Percentiles rank a stretch among this genome's conserved stretches.
Evolutionary conservation across 2,329 filamentous ascomycete species (phyloP).

Genomic region (Alternaria ethzedia): DNA sequence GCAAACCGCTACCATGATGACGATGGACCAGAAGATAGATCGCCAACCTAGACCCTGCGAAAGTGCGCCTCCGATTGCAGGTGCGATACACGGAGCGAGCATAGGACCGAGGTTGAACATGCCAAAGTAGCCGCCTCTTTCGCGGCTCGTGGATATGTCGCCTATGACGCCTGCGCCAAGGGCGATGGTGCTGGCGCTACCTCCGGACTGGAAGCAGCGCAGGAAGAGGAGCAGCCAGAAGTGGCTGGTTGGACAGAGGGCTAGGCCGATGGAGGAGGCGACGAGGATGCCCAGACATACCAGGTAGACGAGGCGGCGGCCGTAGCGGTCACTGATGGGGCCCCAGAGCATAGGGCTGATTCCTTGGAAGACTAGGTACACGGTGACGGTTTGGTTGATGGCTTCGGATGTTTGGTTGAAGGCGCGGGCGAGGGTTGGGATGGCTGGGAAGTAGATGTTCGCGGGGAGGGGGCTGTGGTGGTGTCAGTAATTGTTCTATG

Average conservation of each 20-base stretch:
- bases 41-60: conserved; percentile 45
- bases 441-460: conserved; percentile 49
- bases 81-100: conserved; percentile 38
- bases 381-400: conserved; percentile 60
- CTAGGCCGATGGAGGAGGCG: conserved; percentile 42
- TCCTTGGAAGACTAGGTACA: conserved; percentile 58
- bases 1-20: conserved; percentile 49
- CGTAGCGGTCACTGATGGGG: conserved; percentile 58
- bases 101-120: conserved; percentile 62
- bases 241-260: conserved; percentile 39
- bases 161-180: conserved; percentile 74
- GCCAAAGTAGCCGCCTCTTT: conserved; percentile 77
- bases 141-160: conserved; percentile 71
- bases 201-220: conserved; percentile 47
- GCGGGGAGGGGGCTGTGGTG: conserved; percentile 48
- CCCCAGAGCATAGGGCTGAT: conserved; percentile 60
- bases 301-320: conserved; percentile 59
- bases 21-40: conserved; percentile 48
- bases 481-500: not conserved
- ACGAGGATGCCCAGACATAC: conserved; percentile 46
- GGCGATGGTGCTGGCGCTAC: conserved; percentile 54
- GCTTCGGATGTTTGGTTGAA: conserved; percentile 51
- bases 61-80: conserved; percentile 43
- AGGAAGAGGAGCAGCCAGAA: conserved; percentile 45
- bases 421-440: conserved; percentile 42